phyloP scores from a whole-genome alignment of 345 rosid genomes.

The Reutealis trisperma region DNA sequence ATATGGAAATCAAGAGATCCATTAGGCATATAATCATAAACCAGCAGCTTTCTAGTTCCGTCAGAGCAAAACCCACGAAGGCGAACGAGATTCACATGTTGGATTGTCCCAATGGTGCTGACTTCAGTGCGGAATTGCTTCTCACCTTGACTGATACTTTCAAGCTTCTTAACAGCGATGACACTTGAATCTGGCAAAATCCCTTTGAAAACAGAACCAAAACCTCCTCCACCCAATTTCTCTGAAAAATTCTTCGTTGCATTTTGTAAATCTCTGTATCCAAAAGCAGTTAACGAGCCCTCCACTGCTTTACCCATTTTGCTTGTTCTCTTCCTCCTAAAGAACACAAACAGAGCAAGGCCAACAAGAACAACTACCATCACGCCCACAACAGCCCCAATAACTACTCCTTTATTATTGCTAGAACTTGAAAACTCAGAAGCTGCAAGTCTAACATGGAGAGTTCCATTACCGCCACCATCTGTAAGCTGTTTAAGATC shows the following conservation, averaged over 20 bases:
- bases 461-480: conserved; percentile 38
- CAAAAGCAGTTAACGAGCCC: conserved; percentile 69
- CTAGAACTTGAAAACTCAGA: conserved; percentile 53
- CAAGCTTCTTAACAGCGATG: conserved; percentile 84
- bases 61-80: conserved; percentile 88
- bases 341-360: conserved; percentile 27
- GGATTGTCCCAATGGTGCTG: conserved; percentile 72
- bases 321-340: conserved; percentile 35
- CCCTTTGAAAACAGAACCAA: conserved; percentile 88
- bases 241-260: conserved; percentile 80
- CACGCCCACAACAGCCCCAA: conserved; percentile 46
- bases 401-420: conserved; percentile 31
- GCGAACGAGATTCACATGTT: conserved; percentile 75
- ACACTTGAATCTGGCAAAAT: conserved; percentile 56
- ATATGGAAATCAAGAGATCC: conserved; percentile 70
- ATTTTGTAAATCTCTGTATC: conserved; percentile 58
- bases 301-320: conserved; percentile 40
- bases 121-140: conserved; percentile 86
- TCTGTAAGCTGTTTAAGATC: conserved; percentile 38
- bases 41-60: conserved; percentile 59
- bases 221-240: conserved; percentile 82
- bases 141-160: conserved; percentile 77
- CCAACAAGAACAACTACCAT: conserved; percentile 32
- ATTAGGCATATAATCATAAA: conserved; percentile 78
- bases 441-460: conserved; percentile 63